Conservation (phyloP, 2,329 filamentous ascomycete species). For the Cladosporium sp. region DNA sequence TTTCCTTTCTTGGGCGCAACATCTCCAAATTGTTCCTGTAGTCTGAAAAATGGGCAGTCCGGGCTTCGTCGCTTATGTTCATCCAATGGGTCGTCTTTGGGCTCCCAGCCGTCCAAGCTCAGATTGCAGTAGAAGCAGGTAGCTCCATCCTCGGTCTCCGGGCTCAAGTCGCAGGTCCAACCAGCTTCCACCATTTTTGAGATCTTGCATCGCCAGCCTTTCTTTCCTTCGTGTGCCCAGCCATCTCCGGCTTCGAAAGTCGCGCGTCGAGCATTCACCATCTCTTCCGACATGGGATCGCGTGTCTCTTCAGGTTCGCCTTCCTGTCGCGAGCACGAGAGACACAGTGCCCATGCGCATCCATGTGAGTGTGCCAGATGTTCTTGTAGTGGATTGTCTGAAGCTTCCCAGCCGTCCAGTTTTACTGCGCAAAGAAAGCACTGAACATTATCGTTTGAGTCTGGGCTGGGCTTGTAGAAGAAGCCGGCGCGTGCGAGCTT, state of each 20-base stretch:
- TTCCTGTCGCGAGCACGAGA: conserved; percentile 52
- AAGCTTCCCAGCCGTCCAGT: conserved; percentile 88
- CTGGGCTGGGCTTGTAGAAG: conserved; percentile 72
- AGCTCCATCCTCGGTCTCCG: conserved; percentile 76
- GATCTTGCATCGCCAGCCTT: conserved; percentile 84
- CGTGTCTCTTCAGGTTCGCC: conserved; percentile 62
- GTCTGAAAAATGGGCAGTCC: conserved; percentile 77
- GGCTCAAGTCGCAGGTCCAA: conserved; percentile 87
- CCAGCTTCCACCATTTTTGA: conserved; percentile 91
- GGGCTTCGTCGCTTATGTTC: conserved; percentile 81
- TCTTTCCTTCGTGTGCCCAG: conserved; percentile 89
- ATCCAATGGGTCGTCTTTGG: conserved; percentile 84
- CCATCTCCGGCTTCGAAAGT: conserved; percentile 69
- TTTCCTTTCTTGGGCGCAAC: conserved; percentile 24
- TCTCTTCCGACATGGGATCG: conserved; percentile 69
- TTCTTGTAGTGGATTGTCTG: conserved; percentile 79
- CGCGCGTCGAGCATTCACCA: conserved; percentile 74
- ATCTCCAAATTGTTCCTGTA: conserved; percentile 52
- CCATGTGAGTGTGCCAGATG: conserved; percentile 79
- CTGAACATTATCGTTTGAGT: conserved; percentile 80
- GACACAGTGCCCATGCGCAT: conserved; percentile 81
- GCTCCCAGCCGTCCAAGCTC: conserved; percentile 92
- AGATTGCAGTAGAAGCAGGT: conserved; percentile 90
- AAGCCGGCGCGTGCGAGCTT: conserved; percentile 91
- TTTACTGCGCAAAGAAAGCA: conserved; percentile 85